Conservation (phyloP, 139 green algal species). For the Tetradesmus lagerheimii region DNA sequence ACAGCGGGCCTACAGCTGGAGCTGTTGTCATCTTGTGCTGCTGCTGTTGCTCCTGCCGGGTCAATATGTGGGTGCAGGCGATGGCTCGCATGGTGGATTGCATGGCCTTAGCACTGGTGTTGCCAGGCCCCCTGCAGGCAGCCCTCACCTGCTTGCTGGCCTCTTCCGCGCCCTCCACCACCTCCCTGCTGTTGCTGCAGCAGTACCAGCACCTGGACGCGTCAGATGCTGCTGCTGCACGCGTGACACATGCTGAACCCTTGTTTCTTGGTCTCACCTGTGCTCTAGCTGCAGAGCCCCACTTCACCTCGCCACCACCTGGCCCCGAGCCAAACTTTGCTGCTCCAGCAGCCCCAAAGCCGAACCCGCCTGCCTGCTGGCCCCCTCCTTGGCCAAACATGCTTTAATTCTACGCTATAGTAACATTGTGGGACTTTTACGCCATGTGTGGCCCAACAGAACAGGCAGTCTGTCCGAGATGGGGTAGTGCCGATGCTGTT, state of each 20-base stretch:
- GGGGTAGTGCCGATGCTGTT: not conserved
- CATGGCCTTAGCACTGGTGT: no score
- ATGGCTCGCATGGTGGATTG: no score
- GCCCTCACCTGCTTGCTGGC: not conserved
- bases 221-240: not conserved
- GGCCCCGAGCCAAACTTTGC: not conserved
- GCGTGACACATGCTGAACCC: not conserved
- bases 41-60: not conserved
- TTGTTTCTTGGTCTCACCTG: not conserved
- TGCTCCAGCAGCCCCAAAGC: not conserved
- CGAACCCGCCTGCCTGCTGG: not conserved
- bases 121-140: no score
- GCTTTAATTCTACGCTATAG: not conserved
- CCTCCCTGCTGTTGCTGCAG: constrained; percentile 1
- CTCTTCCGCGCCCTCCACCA: not conserved
- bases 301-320: not conserved
- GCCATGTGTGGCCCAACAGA: not conserved
- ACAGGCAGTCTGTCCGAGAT: not conserved
- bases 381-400: not conserved
- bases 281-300: not conserved
- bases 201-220: not conserved
- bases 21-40: not conserved
- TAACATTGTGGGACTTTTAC: not conserved
- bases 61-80: not conserved
- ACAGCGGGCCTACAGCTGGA: not conserved